phyloP scores from a whole-genome alignment of 2,329 filamentous ascomycete species.

The Fusarium sp. region DNA sequence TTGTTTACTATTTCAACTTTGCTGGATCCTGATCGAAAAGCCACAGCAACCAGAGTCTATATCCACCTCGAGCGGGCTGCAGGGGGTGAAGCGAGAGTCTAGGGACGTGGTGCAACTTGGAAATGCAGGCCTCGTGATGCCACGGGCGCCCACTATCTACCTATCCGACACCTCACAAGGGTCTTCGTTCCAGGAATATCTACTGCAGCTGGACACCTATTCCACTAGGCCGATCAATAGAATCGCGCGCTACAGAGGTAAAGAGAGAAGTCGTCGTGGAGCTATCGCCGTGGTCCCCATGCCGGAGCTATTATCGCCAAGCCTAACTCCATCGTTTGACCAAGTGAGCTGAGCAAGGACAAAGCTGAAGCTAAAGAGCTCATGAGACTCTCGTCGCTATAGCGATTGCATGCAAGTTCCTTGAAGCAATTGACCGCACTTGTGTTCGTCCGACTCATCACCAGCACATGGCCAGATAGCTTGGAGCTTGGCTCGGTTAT shows the following conservation, averaged over 20 bases:
- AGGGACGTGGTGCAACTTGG: conserved; percentile 36
- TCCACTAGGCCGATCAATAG: conserved; percentile 27
- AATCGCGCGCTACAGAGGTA: conserved; percentile 7
- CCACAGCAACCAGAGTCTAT: conserved; percentile 35
- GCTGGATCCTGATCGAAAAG: conserved; percentile 21
- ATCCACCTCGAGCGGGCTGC: conserved; percentile 38
- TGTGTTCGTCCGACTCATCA: conserved; percentile 28
- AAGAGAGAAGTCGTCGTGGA: conserved; percentile 25
- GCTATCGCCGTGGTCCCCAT: conserved; percentile 27
- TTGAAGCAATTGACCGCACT: conserved; percentile 37
- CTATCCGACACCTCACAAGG: conserved; percentile 24
- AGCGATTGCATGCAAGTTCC: conserved; percentile 32
- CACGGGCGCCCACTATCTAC: conserved; percentile 34
- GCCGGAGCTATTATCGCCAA: conserved; percentile 24
- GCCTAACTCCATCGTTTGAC: conserved; percentile 29
- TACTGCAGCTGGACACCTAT: conserved; percentile 32
- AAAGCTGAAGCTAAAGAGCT: conserved; percentile 25
- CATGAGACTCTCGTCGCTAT: conserved; percentile 37
- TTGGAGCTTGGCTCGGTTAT: conserved; percentile 36
- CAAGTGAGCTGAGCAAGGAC: conserved; percentile 38
- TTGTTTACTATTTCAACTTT: conserved; percentile 32
- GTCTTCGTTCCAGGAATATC: conserved; percentile 31
- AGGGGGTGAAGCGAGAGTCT: conserved; percentile 41
- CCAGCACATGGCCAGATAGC: conserved; percentile 27
- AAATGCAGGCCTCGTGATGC: conserved; percentile 44